Conservation (phyloP, 805 yeast genomes). For the Candida lessepsii region DNA sequence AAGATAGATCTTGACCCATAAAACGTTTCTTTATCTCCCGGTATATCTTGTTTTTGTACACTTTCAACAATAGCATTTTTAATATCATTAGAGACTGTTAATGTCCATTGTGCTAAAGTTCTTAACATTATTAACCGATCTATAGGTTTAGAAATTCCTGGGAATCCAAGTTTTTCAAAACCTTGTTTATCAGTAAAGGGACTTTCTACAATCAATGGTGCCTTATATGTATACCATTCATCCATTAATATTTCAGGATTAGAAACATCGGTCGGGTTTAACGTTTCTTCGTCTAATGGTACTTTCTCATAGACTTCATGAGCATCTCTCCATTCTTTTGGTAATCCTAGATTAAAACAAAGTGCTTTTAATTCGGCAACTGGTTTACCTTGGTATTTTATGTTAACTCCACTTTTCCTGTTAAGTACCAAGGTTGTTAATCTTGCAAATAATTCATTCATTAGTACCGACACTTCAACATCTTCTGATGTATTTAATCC, state of each 20-base stretch:
- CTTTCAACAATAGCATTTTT: constrained; percentile 24
- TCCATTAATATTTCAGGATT: constrained; percentile 12
- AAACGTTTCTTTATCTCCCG: constrained; percentile 38
- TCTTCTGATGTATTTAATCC: constrained; percentile 18
- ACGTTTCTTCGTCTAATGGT: constrained; percentile 3
- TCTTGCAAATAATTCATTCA: constrained; percentile 32
- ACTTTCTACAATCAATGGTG: constrained; percentile 12
- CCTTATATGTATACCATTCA: constrained; percentile 10
- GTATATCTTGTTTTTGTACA: constrained; percentile 30
- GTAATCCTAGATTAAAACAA: constrained; percentile 30
- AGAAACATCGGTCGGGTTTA: constrained; percentile 9
- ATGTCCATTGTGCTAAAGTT: constrained; percentile 35
- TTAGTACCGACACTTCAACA: constrained; percentile 24
- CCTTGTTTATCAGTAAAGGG: constrained; percentile 23
- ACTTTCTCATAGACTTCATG: constrained; percentile 12
- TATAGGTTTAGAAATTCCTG: constrained; percentile 27
- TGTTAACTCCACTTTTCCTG: constrained; percentile 30
- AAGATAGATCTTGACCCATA: constrained; percentile 36
- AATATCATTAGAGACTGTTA: constrained; percentile 30
- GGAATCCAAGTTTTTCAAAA: constrained; percentile 34
- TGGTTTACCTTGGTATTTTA: constrained; percentile 26
- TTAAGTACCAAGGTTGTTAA: constrained; percentile 37
- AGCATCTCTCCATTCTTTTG: constrained; percentile 37
- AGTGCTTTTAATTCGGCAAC: constrained; percentile 33
- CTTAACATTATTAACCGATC: constrained; percentile 40